Evolutionary conservation across 139 green algal genomes (phyloP).

Genomic region (Edaphochlamys debaryana): DNA sequence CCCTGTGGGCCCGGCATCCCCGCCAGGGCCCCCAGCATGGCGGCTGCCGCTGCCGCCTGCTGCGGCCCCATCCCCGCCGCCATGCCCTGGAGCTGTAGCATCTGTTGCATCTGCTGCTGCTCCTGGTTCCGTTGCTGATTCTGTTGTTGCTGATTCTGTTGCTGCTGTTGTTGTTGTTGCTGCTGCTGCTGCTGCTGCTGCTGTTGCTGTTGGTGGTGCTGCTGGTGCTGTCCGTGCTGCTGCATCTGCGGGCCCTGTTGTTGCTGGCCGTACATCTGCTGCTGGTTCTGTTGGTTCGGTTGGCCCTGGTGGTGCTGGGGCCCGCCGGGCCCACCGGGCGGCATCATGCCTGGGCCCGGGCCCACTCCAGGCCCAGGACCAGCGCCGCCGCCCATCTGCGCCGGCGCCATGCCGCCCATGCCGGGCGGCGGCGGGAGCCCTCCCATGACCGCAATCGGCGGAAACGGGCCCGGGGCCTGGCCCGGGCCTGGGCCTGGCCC

Average conservation of each 20-base stretch:
- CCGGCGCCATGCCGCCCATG: too few species aligned
- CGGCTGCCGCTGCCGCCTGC: slow-evolving; percentile 15
- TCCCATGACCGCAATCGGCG: too few species aligned
- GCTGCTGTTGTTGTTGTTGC: neutral
- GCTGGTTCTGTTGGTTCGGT: neutral
- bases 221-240: neutral
- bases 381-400: too few species aligned
- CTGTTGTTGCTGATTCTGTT: neutral
- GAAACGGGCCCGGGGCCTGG: too few species aligned
- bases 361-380: too few species aligned
- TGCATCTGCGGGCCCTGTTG: slow-evolving; percentile 1
- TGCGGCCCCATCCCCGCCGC: slow-evolving; percentile 22
- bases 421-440: too few species aligned
- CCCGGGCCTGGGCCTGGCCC: too few species aligned
- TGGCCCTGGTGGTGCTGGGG: slow-evolving; percentile 8
- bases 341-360: too few species aligned
- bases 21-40: slow-evolving; percentile 11
- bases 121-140: slow-evolving; percentile 24
- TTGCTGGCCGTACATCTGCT: neutral
- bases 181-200: neutral
- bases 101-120: slow-evolving; percentile 4
- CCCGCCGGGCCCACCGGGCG: too few species aligned
- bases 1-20: neutral
- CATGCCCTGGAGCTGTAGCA: slow-evolving; percentile 19
- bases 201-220: slow-evolving; percentile 18